Evolutionary conservation across 2,329 filamentous ascomycete species (phyloP).

Genomic region (Aschersonia sp.): DNA sequence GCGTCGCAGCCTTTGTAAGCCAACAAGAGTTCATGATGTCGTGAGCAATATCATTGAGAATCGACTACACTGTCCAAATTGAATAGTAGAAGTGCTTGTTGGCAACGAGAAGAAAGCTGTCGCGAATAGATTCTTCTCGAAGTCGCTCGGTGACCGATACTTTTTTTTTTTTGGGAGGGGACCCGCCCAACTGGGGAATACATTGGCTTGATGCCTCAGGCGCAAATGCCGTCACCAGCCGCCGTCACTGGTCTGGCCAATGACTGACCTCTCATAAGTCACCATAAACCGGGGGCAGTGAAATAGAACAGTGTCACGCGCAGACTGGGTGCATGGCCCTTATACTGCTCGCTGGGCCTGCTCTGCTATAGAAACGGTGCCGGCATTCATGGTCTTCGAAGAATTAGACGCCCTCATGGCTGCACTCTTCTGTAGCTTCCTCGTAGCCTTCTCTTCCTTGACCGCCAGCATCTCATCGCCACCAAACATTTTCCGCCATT

Average conservation of each 20-base stretch:
- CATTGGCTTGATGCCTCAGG: conserved; percentile 10
- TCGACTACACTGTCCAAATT: background rate
- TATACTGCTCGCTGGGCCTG: background rate
- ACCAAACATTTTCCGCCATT: conserved; percentile 61
- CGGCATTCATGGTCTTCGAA: background rate
- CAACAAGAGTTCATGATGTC: conserved; percentile 32
- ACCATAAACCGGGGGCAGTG: background rate
- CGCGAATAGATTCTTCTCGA: conserved; percentile 5
- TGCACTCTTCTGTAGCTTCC: background rate
- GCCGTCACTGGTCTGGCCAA: background rate
- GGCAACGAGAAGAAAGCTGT: background rate
- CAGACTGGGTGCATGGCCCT: background rate
- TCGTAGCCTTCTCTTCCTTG: conserved; percentile 27
- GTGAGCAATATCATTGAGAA: conserved; percentile 13
- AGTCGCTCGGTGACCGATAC: background rate
- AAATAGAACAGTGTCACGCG: background rate
- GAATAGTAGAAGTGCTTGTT: background rate
- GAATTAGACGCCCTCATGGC: background rate
- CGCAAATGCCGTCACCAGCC: conserved; percentile 17
- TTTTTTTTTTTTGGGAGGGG: conserved; percentile 7
- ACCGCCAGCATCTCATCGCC: conserved; percentile 44
- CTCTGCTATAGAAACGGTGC: background rate
- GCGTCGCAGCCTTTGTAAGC: conserved; percentile 29
- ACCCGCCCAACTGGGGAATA: conserved; percentile 5
- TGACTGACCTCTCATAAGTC: background rate